These are phyloP conservation scores for Calcarisporium arbuscula DNA, from an alignment of 2,329 filamentous ascomycete genomes.

Conservation along the genomic window DNA sequence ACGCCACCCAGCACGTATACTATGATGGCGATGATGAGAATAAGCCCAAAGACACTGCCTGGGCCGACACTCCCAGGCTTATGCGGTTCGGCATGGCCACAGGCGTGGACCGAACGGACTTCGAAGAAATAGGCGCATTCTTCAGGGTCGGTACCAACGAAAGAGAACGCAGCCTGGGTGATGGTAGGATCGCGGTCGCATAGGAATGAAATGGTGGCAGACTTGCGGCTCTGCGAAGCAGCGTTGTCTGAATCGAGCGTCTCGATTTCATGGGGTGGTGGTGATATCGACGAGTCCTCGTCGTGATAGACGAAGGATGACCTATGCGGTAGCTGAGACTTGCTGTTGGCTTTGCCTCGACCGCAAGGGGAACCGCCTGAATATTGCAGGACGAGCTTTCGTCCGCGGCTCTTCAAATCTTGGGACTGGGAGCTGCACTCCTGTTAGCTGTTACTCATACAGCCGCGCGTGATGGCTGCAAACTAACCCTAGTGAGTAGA, in stretches of 20 bases:
- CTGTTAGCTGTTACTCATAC: not conserved
- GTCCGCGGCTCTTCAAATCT: constrained; percentile 53
- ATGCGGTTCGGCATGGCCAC: constrained; percentile 59
- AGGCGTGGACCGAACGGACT: constrained; percentile 78
- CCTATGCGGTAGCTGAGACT: too few species aligned
- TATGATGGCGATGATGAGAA: constrained; percentile 66
- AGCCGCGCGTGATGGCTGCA: too few species aligned
- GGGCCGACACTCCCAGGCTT: constrained; percentile 67
- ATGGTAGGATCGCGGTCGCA: constrained; percentile 77
- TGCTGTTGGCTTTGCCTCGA: constrained; percentile 27
- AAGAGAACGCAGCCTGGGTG: constrained; percentile 66
- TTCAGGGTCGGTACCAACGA: constrained; percentile 76
- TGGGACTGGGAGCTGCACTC: constrained; percentile 39
- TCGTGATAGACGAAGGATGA: constrained; percentile 24
- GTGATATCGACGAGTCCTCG: not conserved
- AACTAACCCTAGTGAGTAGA: constrained; percentile 71
- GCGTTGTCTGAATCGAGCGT: constrained; percentile 25
- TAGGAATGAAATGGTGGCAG: constrained; percentile 84
- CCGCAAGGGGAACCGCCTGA: constrained; percentile 70
- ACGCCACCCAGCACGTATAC: constrained; percentile 91
- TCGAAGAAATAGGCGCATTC: constrained; percentile 97
- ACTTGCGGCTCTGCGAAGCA: constrained; percentile 47
- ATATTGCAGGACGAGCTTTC: constrained; percentile 73
- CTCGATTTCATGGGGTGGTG: constrained; percentile 9
- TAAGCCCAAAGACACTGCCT: constrained; percentile 79